A percentile compares a stretch with the other conserved stretches of the same genome.
Conservation (phyloP, 768 basidiomycete genomes). For the Royoungia palumana region DNA sequence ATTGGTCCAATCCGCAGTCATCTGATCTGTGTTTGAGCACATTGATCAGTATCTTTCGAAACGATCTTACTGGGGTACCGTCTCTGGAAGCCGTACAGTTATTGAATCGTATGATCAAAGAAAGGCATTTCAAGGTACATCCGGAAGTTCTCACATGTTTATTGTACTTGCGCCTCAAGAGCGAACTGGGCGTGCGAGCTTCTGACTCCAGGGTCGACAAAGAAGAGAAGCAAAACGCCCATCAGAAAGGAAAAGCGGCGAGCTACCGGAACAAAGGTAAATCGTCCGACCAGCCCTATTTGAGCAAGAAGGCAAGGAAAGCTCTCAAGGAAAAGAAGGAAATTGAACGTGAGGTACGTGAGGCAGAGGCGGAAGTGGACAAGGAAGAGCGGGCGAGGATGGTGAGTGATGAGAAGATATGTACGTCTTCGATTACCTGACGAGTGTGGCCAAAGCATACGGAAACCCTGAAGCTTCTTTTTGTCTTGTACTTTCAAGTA, state of each 20-base stretch:
- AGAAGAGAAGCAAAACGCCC: conserved; percentile 33
- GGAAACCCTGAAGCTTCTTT: conserved; percentile 95
- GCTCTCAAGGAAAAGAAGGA: conserved; percentile 82
- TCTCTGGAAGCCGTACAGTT: conserved; percentile 89
- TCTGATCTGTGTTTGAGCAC: conserved; percentile 84
- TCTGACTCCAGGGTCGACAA: conserved; percentile 68
- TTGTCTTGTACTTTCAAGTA: conserved; percentile 95
- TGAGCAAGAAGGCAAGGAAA: conserved; percentile 92
- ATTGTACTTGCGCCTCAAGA: conserved; percentile 80
- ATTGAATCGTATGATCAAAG: conserved; percentile 94
- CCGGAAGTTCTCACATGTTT: conserved; percentile 86
- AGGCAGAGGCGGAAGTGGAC: conserved; percentile 92
- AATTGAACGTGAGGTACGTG: conserved; percentile 87
- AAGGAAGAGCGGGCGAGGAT: conserved; percentile 81
- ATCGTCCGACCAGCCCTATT: conserved; percentile 60
- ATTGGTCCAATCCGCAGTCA: conserved; percentile 45
- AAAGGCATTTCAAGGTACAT: conserved; percentile 84
- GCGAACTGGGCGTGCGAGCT: conserved; percentile 77
- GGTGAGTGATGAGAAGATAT: conserved; percentile 46
- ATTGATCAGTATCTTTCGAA: conserved; percentile 76
- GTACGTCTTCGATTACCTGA: conserved; percentile 12
- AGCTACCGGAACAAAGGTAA: conserved; percentile 52
- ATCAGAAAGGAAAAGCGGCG: conserved; percentile 37
- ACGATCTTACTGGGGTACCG: conserved; percentile 73
- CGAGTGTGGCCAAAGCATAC: conserved; percentile 67